Conservation (phyloP, 2,329 filamentous ascomycete genomes). For the Penicillium vulpinum region DNA sequence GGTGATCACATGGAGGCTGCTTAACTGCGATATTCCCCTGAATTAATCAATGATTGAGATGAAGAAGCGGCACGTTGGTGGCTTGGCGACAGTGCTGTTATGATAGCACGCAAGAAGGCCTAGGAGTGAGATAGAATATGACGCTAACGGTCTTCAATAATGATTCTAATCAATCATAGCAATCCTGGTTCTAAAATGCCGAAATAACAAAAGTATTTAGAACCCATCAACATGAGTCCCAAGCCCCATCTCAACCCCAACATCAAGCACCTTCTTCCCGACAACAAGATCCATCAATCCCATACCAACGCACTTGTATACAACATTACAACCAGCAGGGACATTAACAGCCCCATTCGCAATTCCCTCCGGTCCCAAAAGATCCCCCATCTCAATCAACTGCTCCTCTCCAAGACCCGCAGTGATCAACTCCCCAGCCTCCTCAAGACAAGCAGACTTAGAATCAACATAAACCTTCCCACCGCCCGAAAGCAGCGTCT, state of each 20-base stretch:
- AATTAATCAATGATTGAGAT: not conserved
- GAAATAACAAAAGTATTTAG: conserved; percentile 15
- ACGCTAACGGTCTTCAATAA: not conserved
- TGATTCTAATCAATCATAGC: not conserved
- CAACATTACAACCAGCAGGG: conserved; percentile 40
- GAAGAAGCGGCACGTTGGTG: not conserved
- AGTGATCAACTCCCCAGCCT: conserved; percentile 50
- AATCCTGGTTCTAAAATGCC: not conserved
- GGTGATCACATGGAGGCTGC: not conserved
- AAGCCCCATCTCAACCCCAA: conserved; percentile 35
- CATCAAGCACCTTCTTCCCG: conserved; percentile 42
- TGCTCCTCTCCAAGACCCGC: conserved; percentile 40
- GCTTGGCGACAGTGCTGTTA: not conserved
- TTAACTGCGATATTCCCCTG: no score
- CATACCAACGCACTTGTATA: conserved; percentile 55
- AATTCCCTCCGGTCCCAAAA: conserved; percentile 25
- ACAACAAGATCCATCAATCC: conserved; percentile 53
- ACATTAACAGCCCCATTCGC: conserved; percentile 24
- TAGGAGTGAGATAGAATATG: not conserved
- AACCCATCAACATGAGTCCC: conserved; percentile 42
- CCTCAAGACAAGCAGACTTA: conserved; percentile 46
- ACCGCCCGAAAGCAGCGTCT: conserved; percentile 54
- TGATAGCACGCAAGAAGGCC: not conserved
- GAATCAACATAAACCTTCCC: conserved; percentile 68
- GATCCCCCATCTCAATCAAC: conserved; percentile 47